Evolutionary conservation across 169 alveolate genomes (phyloP).

Genomic region (Cryptosporidium baileyi): DNA sequence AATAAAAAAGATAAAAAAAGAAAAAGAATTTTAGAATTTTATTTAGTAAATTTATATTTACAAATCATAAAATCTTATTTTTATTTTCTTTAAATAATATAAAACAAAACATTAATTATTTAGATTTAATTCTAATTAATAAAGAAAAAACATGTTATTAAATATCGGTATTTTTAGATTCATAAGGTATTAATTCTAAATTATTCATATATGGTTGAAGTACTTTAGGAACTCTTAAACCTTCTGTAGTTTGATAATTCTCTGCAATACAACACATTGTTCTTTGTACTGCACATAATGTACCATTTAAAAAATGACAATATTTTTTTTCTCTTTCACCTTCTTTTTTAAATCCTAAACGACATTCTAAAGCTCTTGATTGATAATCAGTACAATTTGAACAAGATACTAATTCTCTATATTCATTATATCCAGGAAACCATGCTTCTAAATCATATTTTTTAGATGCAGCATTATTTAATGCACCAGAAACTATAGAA

Average conservation of each 20-base stretch:
- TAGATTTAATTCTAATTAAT: background rate
- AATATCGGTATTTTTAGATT: background rate
- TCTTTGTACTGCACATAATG: conserved; percentile 98
- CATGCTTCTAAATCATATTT: conserved; percentile 99
- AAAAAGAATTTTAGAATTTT: background rate
- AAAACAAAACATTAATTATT: background rate
- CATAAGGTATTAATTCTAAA: conserved; percentile 84
- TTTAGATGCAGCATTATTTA: conserved; percentile 98
- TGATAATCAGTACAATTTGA: conserved; percentile 99
- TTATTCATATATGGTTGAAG: conserved; percentile 91
- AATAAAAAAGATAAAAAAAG: background rate
- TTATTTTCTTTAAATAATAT: too few species aligned
- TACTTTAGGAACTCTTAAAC: conserved; percentile 92
- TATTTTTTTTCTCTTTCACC: conserved; percentile 84
- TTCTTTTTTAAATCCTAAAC: conserved; percentile 82
- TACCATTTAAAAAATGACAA: conserved; percentile 97
- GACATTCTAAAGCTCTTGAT: conserved; percentile 87
- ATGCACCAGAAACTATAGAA: conserved; percentile 98
- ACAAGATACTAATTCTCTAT: conserved; percentile 97
- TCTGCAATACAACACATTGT: conserved; percentile 95
- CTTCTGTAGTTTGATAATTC: conserved; percentile 92
- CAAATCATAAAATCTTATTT: background rate
- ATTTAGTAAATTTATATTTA: background rate
- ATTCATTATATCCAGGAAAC: conserved; percentile 97
- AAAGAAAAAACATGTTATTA: background rate